A percentile compares a stretch with the other conserved stretches of the same genome.
Evolutionary conservation across 345 rosid genomes (phyloP).

Genomic region (Turritis glabra): DNA sequence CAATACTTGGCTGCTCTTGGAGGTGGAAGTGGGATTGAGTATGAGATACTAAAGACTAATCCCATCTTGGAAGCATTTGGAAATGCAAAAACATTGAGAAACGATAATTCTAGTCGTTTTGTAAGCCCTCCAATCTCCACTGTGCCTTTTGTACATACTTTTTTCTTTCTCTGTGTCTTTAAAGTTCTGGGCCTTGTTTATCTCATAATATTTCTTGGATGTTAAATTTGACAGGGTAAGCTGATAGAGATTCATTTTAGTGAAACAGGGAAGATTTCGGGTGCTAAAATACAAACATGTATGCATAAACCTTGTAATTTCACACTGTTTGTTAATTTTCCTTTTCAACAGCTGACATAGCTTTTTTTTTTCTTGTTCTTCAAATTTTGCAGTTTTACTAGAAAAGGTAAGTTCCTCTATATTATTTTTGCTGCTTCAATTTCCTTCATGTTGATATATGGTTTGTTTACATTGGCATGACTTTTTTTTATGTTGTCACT

Average conservation of each 20-base stretch:
- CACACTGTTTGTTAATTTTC: not conserved
- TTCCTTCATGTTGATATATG: constrained; percentile 28
- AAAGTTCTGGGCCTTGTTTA: not conserved
- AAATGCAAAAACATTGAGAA: constrained; percentile 91
- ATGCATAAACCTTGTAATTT: constrained; percentile 15
- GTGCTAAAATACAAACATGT: constrained; percentile 91
- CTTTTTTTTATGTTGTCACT: constrained; percentile 5
- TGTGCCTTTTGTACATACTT: not conserved
- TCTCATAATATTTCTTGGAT: constrained; percentile 13
- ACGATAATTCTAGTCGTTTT: constrained; percentile 97
- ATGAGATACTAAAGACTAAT: constrained; percentile 93
- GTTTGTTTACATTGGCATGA: constrained; percentile 32
- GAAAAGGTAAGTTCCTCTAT: constrained; percentile 75
- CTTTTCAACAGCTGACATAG: constrained; percentile 2
- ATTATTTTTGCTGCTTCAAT: not conserved
- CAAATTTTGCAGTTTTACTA: constrained; percentile 32
- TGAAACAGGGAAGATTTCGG: constrained; percentile 94
- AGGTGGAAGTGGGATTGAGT: constrained; percentile 97
- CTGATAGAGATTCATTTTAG: constrained; percentile 96
- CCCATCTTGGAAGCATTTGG: constrained; percentile 98
- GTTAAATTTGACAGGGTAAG: constrained; percentile 56
- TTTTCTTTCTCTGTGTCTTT: not conserved
- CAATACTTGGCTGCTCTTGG: constrained; percentile 99
- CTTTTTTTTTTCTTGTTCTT: not conserved
- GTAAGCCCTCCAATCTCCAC: constrained; percentile 50